Evolutionary conservation across 23 red algal genomes (phyloP).

Genomic region (Pyropia yezoensis): DNA sequence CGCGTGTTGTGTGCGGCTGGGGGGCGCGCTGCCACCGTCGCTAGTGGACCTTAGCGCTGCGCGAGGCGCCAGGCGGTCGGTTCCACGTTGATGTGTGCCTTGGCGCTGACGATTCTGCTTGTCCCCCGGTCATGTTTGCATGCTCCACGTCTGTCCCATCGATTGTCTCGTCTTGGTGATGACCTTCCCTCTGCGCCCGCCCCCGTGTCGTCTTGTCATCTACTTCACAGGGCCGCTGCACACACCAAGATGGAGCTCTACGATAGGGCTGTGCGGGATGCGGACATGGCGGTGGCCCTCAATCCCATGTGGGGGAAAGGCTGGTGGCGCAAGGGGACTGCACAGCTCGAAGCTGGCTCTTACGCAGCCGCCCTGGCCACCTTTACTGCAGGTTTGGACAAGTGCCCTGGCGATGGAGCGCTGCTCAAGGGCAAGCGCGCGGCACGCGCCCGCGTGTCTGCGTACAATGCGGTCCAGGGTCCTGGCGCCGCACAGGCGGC

Average conservation of each 20-base stretch:
- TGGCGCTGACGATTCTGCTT: no score
- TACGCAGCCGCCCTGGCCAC: slow-evolving; percentile 23
- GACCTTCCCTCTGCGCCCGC: no score
- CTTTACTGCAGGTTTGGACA: slow-evolving; percentile 38
- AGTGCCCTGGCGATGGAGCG: slow-evolving; percentile 45
- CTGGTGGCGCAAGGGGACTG: slow-evolving; percentile 62
- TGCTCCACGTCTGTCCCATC: no score
- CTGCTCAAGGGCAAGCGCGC: slow-evolving; percentile 31
- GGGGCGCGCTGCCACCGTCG: no score
- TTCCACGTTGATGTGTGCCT: no score
- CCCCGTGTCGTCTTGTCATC: no score
- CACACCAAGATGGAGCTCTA: slow-evolving; percentile 54
- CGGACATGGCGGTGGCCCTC: slow-evolving; percentile 63
- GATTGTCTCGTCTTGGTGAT: no score
- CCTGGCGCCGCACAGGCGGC: not conserved
- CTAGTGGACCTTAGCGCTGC: no score
- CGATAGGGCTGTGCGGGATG: slow-evolving; percentile 52
- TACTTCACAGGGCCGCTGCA: slow-evolving; percentile 18
- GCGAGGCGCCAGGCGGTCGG: no score
- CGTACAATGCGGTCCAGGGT: slow-evolving; percentile 35
- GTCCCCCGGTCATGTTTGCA: no score
- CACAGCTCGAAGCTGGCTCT: slow-evolving; percentile 39
- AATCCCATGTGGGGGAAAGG: slow-evolving; percentile 82
- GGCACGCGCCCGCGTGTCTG: slow-evolving; percentile 22
- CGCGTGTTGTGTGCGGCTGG: no score